A percentile compares a stretch with the other conserved stretches of the same genome.
These are phyloP conservation scores for Monilinia fructicola DNA, from an alignment of 2,329 filamentous ascomycete genomes.

Conservation along the genomic window DNA sequence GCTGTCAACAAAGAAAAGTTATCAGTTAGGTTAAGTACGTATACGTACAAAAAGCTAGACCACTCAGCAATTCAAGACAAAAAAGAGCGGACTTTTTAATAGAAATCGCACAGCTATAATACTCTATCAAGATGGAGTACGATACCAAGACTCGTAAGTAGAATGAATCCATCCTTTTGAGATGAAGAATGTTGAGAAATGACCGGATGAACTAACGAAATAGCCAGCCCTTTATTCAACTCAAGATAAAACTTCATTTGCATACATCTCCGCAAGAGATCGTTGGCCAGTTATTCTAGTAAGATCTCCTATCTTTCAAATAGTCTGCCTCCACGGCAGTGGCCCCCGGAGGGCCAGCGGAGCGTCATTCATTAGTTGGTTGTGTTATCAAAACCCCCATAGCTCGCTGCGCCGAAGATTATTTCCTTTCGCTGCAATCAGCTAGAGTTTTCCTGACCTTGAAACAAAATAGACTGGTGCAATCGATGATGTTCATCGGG, in stretches of 20 bases:
- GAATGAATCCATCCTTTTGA: constrained; percentile 16
- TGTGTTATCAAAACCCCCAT: background rate
- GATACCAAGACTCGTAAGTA: constrained; percentile 71
- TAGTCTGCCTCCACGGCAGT: background rate
- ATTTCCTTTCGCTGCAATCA: background rate
- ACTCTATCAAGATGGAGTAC: constrained; percentile 60
- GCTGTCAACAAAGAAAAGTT: background rate
- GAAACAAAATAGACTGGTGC: constrained; percentile 67
- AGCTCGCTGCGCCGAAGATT: background rate
- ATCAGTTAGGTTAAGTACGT: background rate
- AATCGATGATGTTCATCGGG: constrained; percentile 90
- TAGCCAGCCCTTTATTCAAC: constrained; percentile 71
- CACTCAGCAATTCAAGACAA: background rate
- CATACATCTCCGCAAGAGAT: constrained; percentile 77
- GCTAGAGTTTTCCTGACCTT: constrained; percentile 22
- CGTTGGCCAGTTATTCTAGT: constrained; percentile 95
- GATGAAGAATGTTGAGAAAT: too few relatives aligned
- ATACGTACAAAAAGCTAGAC: background rate
- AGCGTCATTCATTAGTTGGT: background rate
- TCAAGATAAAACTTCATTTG: constrained; percentile 82
- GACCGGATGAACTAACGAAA: background rate
- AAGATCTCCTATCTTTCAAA: constrained; percentile 23
- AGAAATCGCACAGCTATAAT: background rate
- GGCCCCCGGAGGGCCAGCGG: background rate
- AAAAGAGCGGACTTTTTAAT: background rate